Base-by-base conservation (phyloP, 148 eudicot genomes). In the Cornus controversa region DNA sequence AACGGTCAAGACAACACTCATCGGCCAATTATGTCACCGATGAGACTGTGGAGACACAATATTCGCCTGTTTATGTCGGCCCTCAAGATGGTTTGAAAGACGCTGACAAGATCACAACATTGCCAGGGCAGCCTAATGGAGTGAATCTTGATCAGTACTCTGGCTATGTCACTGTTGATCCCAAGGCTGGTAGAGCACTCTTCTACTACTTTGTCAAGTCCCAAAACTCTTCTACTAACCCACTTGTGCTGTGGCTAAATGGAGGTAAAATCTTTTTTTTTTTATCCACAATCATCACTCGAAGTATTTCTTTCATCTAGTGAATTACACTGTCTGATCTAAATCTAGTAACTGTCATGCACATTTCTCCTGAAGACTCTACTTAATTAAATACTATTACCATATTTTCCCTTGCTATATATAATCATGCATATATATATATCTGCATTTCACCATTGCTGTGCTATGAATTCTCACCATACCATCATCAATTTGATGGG, bases 211-310 rank as follows among this genome's bases (percentile, higher is more conserved):
- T 83, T 34, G 74, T 65, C 13, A 77, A 75, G 70, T 71, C 82
- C 24, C 54, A 37, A 3, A 31, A 72, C 25, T 6, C 77, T n/a
- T 28, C 80, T 28, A 54, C 37, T 13, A 83, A 79, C 66, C 80
- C 82, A 40, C 79, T 83, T 20, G 85, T 83, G 18, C 80, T 81
- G 6, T 81, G 84, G 87, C 42, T 84, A 42, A 81, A 84, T 81
- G 87, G 84, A 81, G 87, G 84, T 81, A 53, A 69, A 10, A 10
- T 71, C 14, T 29, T 29, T 29, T 31, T 22, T 47, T 14, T 54
- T 13, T 14, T 0, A 54, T 54, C 15, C 6, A 11, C 13, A 11
- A 45, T 45, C 50, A 45, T 31, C 34, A 1, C n/a, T n/a, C n/a
- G 34, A 2, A 31, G 34, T 45, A 45, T 8, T 42, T 45, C 13